Evolutionary conservation across 1,139 yeast species (phyloP).

Genomic region (Casaregolazyma lundiana): DNA sequence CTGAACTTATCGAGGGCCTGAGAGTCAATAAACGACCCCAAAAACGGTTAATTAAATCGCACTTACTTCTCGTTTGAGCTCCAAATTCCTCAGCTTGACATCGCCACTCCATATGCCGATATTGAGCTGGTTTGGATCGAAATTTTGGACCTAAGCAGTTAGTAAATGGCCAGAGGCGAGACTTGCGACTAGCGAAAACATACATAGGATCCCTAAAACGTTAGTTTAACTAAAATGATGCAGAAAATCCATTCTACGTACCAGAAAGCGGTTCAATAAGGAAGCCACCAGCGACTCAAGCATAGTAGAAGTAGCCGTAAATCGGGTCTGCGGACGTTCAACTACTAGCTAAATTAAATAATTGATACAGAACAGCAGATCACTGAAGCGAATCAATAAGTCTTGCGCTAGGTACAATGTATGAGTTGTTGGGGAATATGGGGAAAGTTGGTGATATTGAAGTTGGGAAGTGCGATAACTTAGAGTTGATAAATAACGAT

Average conservation of each 20-base stretch:
- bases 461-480: no score
- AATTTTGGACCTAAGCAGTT: conserved; percentile 66
- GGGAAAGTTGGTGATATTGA: no score
- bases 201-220: conserved; percentile 25
- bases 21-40: conserved; percentile 15
- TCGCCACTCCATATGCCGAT: conserved; percentile 99
- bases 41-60: neutral
- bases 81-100: conserved; percentile 74
- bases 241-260: conserved; percentile 20
- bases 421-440: no score
- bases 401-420: no score
- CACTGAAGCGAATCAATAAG: no score
- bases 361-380: no score
- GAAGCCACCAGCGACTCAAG: conserved; percentile 54
- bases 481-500: no score
- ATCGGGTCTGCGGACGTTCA: neutral
- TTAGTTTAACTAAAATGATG: neutral
- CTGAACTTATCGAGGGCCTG: conserved; percentile 78
- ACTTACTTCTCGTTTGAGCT: conserved; percentile 60
- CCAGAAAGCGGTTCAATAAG: conserved; percentile 46
- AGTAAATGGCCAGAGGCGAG: neutral
- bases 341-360: no score
- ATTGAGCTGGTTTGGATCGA: conserved; percentile 89
- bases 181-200: conserved; percentile 3
- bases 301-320: conserved; percentile 31